Evolutionary conservation across 2,329 filamentous ascomycete genomes (phyloP).

Genomic region (Ceratocystis colombiana): DNA sequence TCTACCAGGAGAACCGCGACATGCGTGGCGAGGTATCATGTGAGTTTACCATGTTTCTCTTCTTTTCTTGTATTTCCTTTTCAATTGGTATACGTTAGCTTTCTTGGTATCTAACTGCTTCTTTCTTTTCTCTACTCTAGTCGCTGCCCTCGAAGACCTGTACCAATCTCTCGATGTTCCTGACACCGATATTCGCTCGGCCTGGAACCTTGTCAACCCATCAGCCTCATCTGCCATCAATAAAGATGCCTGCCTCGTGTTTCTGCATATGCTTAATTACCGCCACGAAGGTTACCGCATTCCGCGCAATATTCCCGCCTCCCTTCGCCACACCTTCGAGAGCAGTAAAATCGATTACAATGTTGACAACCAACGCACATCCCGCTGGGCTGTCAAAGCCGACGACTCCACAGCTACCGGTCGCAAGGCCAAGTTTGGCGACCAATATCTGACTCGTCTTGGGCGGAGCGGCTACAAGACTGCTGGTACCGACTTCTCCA

Average conservation of each 20-base stretch:
- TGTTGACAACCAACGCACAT: conserved; percentile 63
- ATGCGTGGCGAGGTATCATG: conserved; percentile 73
- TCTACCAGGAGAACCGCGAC: conserved; percentile 87
- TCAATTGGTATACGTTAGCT: too few relatives aligned
- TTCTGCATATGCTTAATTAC: conserved; percentile 93
- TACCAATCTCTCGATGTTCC: conserved; percentile 71
- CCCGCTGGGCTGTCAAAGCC: conserved; percentile 67
- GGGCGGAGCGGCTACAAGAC: conserved; percentile 74
- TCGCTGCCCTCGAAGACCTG: conserved; percentile 67
- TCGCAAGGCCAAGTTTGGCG: conserved; percentile 92
- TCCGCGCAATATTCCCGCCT: conserved; percentile 80
- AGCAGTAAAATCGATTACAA: conserved; percentile 96
- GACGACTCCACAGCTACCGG: conserved; percentile 75
- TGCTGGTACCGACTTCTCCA: conserved; percentile 80
- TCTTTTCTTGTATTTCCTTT: background rate
- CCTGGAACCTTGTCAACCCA: conserved; percentile 96
- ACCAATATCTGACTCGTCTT: conserved; percentile 86
- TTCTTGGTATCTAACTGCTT: background rate
- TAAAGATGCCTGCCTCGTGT: conserved; percentile 89
- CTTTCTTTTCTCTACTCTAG: conserved; percentile 36
- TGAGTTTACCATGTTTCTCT: conserved; percentile 36
- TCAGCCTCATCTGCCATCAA: conserved; percentile 72
- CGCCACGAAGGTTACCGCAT: conserved; percentile 92
- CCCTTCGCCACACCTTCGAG: conserved; percentile 84
- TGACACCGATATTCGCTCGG: conserved; percentile 72